These are phyloP conservation scores for Amanita rimosa DNA, from an alignment of 768 basidiomycete genomes.

Conservation along the genomic window DNA sequence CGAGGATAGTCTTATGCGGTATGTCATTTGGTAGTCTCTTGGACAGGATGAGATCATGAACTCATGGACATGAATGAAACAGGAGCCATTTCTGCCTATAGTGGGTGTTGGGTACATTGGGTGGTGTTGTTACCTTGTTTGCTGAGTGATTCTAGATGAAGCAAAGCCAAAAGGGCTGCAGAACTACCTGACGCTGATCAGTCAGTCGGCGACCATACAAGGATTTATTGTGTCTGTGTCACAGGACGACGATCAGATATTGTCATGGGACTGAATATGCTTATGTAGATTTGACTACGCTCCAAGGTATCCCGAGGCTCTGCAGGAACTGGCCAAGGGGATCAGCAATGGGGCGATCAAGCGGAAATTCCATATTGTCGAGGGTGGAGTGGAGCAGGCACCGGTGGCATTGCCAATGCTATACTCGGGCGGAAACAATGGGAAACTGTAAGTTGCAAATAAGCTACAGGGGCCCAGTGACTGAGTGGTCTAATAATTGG, in stretches of 20 bases:
- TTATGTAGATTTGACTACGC: constrained; percentile 69
- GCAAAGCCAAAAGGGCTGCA: constrained; percentile 53
- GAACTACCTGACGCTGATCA: constrained; percentile 59
- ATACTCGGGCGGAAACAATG: constrained; percentile 68
- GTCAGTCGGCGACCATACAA: constrained; percentile 66
- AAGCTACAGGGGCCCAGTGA: no score
- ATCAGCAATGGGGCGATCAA: constrained; percentile 64
- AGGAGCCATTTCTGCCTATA: constrained; percentile 84
- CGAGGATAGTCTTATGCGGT: constrained; percentile 79
- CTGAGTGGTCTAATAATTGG: neutral
- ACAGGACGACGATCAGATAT: neutral
- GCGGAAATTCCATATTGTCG: constrained; percentile 68
- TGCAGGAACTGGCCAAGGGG: constrained; percentile 42
- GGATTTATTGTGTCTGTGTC: constrained; percentile 70
- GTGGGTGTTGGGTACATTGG: constrained; percentile 26
- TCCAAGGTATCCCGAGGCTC: constrained; percentile 44
- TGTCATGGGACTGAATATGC: neutral
- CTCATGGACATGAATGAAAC: neutral
- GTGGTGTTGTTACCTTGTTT: neutral
- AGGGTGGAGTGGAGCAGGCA: constrained; percentile 62
- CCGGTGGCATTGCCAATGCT: constrained; percentile 60
- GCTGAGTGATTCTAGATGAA: constrained; percentile 28
- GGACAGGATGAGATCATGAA: neutral
- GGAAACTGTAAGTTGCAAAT: constrained; percentile 46
- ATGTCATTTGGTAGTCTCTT: constrained; percentile 16